Conservation (phyloP, 2,329 filamentous ascomycete species). For the Monilinia vaccinii-corymbosi region DNA sequence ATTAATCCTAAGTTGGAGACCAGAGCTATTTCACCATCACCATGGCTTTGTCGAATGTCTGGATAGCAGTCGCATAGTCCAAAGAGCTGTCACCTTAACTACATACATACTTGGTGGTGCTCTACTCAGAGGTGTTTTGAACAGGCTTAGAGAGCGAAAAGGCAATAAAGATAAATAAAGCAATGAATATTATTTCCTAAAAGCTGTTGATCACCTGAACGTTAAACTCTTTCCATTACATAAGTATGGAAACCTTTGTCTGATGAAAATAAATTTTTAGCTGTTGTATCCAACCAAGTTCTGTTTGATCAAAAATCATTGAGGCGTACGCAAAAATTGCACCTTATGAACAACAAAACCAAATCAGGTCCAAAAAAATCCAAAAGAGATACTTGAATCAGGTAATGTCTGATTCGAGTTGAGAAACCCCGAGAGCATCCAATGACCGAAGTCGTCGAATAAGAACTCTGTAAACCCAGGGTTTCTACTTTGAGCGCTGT, state of each 20-base stretch:
- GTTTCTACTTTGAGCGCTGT: not conserved
- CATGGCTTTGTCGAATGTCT: not conserved
- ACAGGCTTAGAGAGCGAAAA: no score
- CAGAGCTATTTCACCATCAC: accelerated
- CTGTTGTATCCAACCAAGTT: not conserved
- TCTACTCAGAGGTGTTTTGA: not conserved
- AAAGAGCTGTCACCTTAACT: not conserved
- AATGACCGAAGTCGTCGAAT: not conserved
- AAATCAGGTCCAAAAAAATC: not conserved
- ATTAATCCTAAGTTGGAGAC: not conserved
- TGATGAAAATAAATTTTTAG: no score
- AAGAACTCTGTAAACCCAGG: not conserved
- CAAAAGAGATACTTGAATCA: not conserved
- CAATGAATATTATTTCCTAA: not conserved
- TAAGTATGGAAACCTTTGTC: no score
- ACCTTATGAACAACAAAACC: no score
- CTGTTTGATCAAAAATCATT: not conserved
- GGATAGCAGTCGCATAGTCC: not conserved
- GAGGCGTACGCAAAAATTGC: not conserved
- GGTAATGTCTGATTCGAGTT: not conserved
- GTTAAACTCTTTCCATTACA: no score
- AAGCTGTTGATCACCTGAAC: no score
- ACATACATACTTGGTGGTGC: not conserved
- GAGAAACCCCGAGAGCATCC: not conserved
- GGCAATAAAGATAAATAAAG: not conserved